Evolutionary conservation across 1,284 basidiomycete species (phyloP), one percentile per base, ranked within the genome.

Genomic region (Fomitopsis pinicola): DNA sequence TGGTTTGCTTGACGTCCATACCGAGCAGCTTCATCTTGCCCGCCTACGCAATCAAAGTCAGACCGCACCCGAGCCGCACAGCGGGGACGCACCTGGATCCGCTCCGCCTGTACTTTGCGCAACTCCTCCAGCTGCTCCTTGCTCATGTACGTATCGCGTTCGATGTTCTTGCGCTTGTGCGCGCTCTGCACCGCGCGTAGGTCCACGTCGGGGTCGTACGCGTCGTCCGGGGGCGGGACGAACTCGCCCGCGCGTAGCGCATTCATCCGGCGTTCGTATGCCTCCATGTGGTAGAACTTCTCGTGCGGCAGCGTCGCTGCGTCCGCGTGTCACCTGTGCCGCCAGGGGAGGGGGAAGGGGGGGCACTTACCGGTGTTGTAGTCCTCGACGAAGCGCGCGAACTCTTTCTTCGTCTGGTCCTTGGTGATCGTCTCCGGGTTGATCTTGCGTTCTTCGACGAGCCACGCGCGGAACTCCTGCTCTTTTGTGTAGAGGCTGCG

Each of bases 221-320:
- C 63, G 68, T 87, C 85, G 59, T 86, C 81, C 2, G 83, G 69
- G 5, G 89, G 85, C 0, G 89, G 89, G 2, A 93, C 74, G 61
- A 83, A 87, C 68, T 92, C 91, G 46, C 94, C 94, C 36, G 86
- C 81, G 36, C 93, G 86, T 57, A 96, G 78, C 35, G 91, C 86
- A 33, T 82, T 75, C 94, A 95, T 95, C 53, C 90, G 86, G 28
- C 80, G 78, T 64, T 94, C 91, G 72, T 93, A 94, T 10, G 83
- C 81, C 54, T 84, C 83, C 80, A 95, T 91, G 69, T 94, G 84
- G 75, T 95, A 95, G 74, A 94, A 96, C 74, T 96, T 96, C 72
- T 95, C 92, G 69, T 95, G 89, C 3, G 94, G 91, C 2, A 95
- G 80, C 2, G 93, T 95, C 9, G 93, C 92, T 93, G 65, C 10